Evolutionary conservation across 2,329 filamentous ascomycete species (phyloP), one percentile per base, ranked within the genome.

Genomic region (Cryphonectria radicalis): DNA sequence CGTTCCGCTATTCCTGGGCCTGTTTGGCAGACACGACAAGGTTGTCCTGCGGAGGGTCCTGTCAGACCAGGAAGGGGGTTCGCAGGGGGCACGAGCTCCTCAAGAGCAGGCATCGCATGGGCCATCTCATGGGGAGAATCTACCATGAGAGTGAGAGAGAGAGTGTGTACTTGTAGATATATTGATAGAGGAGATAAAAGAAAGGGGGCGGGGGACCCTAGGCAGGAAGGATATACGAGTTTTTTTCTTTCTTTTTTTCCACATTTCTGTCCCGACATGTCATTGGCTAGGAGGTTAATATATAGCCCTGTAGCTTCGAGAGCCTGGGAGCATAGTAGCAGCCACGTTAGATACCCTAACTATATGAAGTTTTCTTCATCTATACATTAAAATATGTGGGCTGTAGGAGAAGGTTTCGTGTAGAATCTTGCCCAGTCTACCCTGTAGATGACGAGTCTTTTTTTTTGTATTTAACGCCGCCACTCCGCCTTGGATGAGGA

Each of bases 1-100:
- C 11, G 80, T 92, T 64, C 91, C 93, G 1, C 75, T 97, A 72
- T 86, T 84, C 19, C 78, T 97, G 43, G 93, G 94, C 0, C 76
- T 91, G 60, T 92, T 95, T 79, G 93, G 93, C 0, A 81, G 89
- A 22, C 68, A 74, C 28, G 84, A 88, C 14, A 84, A 84, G 74
- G 79, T 90, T 22, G 76, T 76, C 28, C 80, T 91, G 77, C 83
- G 84, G 70, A 83, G 89, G 62, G 79, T 90, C 6, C 79, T 74
- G 64, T 84, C 81, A 7, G 87, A 88, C 69, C 46, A 66, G 63
- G 66, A 69, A 13, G 32, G 8, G 7, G n/a, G 65, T 8, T 5
- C 35, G 22, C 59, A 35, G 28, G 22, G 25, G 11, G 13, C 28
- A n/a, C 42, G 10, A 2, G 14, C 37, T n/a, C 22, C 37, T 8